Conservation (phyloP, 2,329 filamentous ascomycete genomes). For the Colletotrichum orbiculare region DNA sequence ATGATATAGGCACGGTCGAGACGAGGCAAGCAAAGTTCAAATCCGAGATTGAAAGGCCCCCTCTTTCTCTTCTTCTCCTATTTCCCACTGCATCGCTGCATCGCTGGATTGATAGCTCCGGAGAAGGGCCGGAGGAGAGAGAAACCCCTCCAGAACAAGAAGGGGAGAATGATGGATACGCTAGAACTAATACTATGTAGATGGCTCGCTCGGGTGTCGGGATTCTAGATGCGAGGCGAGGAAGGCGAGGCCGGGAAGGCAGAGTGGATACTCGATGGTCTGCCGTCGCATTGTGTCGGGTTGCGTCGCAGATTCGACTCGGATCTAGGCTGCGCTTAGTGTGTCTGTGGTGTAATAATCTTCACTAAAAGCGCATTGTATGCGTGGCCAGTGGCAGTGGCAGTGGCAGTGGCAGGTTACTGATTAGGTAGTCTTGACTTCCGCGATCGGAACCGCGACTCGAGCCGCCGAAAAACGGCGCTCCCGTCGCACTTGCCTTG, state of each 20-base stretch:
- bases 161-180: neutral
- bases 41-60: slow-evolving; percentile 25
- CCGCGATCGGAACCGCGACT: slow-evolving; percentile 31
- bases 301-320: slow-evolving; percentile 26
- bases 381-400: no score
- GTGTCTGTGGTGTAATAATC: no score
- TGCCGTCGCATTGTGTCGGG: slow-evolving; percentile 30
- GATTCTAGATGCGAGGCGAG: slow-evolving; percentile 4
- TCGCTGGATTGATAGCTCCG: slow-evolving; percentile 21
- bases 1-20: slow-evolving; percentile 19
- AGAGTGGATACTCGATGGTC: neutral
- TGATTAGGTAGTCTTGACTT: slow-evolving; percentile 9
- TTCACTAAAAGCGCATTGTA: no score
- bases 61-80: neutral
- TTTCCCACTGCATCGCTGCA: slow-evolving; percentile 23
- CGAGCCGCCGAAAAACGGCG: slow-evolving; percentile 25
- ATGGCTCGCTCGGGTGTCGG: slow-evolving; percentile 16
- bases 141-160: slow-evolving; percentile 7
- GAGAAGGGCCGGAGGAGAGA: slow-evolving; percentile 30
- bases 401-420: no score
- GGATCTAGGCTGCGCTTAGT: no score
- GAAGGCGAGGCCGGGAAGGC: slow-evolving; percentile 12
- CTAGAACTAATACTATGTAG: neutral
- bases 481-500: slow-evolving; percentile 13
- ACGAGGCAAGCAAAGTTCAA: slow-evolving; percentile 4